phyloP scores from a whole-genome alignment of 768 basidiomycete species.

The Boletus rubroflammeus region DNA sequence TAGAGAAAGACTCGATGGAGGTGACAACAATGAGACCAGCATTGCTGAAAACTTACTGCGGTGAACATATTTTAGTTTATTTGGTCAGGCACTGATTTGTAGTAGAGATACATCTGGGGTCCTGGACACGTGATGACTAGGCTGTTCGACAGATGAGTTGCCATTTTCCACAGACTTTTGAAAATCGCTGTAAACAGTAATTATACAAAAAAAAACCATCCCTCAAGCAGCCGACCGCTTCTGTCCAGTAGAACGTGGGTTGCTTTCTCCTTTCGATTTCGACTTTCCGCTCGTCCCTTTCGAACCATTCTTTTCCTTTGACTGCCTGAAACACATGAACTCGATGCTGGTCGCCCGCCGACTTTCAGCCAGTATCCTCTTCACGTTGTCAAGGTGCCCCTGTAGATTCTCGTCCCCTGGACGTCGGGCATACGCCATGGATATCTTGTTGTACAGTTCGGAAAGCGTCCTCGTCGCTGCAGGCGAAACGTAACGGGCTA shows the following conservation, averaged over 20 bases:
- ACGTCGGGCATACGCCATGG: conserved; percentile 83
- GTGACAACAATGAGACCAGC: no score
- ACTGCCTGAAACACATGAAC: conserved; percentile 87
- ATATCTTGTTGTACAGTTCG: conserved; percentile 92
- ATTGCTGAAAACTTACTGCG: no score
- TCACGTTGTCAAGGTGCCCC: conserved; percentile 82
- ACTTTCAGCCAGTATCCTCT: conserved; percentile 84
- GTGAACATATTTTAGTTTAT: no score
- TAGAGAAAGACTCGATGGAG: no score
- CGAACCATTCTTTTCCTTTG: conserved; percentile 41
- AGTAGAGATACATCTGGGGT: no score
- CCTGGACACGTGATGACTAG: no score
- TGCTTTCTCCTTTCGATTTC: conserved; percentile 18
- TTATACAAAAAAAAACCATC: background rate
- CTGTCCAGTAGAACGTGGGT: conserved; percentile 18
- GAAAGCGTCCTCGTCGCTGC: conserved; percentile 80
- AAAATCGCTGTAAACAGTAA: no score
- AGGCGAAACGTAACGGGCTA: conserved; percentile 83
- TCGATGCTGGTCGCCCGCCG: conserved; percentile 90
- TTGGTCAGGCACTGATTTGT: no score
- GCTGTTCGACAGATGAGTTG: no score
- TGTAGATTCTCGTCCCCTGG: conserved; percentile 87
- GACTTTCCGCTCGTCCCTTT: conserved; percentile 16
- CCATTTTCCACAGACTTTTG: no score
- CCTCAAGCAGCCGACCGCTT: conserved; percentile 11